Evolutionary conservation across 345 rosid species (phyloP).

Genomic region (Linum lewisii): DNA sequence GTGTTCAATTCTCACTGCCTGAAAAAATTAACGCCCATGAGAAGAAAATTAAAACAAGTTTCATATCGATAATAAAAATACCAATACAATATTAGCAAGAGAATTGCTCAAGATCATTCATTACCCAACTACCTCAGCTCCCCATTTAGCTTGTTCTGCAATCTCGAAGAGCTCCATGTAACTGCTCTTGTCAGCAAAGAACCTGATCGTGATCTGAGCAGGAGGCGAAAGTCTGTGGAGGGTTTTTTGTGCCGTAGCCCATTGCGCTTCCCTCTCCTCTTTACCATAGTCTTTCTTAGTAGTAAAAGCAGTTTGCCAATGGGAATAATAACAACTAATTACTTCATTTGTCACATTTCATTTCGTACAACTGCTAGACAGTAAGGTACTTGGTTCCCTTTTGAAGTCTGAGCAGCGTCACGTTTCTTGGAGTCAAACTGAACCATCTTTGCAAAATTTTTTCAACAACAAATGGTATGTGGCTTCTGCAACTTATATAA

Average conservation of each 20-base stretch:
- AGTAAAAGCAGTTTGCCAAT: conserved; percentile 71
- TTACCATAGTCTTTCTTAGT: conserved; percentile 85
- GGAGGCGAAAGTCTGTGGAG: conserved; percentile 87
- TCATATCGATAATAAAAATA: too few relatives aligned
- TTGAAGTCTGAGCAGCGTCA: too few relatives aligned
- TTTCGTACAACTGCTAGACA: not conserved
- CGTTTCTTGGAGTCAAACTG: too few relatives aligned
- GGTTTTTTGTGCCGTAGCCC: conserved; percentile 91
- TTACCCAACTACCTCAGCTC: conserved; percentile 96
- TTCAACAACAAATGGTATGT: too few relatives aligned
- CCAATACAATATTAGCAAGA: too few relatives aligned
- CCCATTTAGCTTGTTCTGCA: conserved; percentile 92
- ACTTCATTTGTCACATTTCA: not conserved
- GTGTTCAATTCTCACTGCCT: too few relatives aligned
- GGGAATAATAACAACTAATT: conserved; percentile 1
- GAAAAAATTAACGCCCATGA: too few relatives aligned
- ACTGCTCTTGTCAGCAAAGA: conserved; percentile 50
- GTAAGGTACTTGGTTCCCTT: too few relatives aligned
- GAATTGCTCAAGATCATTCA: too few relatives aligned
- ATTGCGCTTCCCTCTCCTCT: conserved; percentile 91
- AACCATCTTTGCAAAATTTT: too few relatives aligned
- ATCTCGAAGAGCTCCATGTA: conserved; percentile 89
- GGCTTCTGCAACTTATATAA: too few relatives aligned
- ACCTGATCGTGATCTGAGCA: conserved; percentile 26
- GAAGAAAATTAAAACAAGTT: too few relatives aligned